phyloP scores from a whole-genome alignment of 148 eudicot genomes.

The Spergularia marina region DNA sequence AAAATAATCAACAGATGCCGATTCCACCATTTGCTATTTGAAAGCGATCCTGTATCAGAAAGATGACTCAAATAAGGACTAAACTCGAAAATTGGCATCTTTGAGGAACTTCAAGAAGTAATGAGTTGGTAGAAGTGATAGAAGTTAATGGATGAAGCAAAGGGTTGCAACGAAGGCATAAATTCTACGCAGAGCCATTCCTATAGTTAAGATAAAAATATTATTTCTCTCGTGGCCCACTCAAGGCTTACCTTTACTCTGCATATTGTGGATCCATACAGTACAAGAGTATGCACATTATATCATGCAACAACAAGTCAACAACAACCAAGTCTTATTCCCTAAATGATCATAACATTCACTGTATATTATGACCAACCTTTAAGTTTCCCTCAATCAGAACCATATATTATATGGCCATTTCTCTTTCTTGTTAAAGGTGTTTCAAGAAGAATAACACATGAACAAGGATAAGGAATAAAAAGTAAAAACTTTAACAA shows the following conservation, averaged over 20 bases:
- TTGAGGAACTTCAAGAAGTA: not conserved
- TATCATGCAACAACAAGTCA: too few species aligned
- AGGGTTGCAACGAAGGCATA: not conserved
- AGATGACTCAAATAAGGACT: slow-evolving; percentile 10
- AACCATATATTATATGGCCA: not conserved
- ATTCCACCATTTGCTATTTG: slow-evolving; percentile 40
- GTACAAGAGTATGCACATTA: not conserved
- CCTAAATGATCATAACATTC: not conserved
- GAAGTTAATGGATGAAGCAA: not conserved
- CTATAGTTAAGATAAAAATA: not conserved
- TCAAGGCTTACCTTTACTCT: not conserved
- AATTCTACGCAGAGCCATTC: not conserved
- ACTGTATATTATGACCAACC: not conserved
- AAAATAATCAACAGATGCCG: slow-evolving; percentile 42
- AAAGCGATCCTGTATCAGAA: slow-evolving; percentile 40
- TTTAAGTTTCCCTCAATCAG: not conserved
- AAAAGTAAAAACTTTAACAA: not conserved
- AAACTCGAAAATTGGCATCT: not conserved
- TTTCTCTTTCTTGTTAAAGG: not conserved
- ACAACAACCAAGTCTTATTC: too few species aligned
- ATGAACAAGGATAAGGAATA: not conserved
- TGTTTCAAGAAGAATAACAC: not conserved
- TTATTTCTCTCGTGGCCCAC: not conserved
- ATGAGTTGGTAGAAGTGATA: not conserved
- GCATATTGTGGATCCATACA: not conserved